Percentiles rank a stretch among this genome's conserved stretches.
Conservation (phyloP, 352 stramenopile species). For the Blastocystis sp. region DNA sequence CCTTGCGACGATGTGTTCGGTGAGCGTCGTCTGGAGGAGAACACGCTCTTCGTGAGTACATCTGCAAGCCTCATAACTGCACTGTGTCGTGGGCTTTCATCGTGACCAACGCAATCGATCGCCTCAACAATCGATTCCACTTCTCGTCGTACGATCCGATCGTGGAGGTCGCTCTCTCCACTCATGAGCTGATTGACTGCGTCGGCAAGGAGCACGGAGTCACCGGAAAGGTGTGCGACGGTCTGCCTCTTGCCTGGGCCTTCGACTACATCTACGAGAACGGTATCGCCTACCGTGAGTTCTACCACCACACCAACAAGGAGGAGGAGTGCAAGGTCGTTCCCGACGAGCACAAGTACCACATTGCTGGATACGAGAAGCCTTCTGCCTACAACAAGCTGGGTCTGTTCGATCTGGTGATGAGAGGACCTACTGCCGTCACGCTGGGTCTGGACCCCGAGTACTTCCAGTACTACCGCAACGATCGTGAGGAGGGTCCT, state of each 20-base stretch:
- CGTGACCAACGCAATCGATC: background rate
- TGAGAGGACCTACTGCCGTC: background rate
- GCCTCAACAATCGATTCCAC: background rate
- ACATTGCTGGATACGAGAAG: background rate
- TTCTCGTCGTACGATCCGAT: background rate
- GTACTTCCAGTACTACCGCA: slow-evolving; percentile 7
- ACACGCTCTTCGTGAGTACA: background rate
- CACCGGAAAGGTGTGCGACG: background rate
- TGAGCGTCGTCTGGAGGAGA: too few relatives aligned
- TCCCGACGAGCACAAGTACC: background rate
- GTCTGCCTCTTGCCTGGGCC: background rate
- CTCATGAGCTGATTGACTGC: background rate
- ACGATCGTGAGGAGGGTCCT: background rate
- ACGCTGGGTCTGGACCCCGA: background rate
- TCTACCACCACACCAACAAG: background rate
- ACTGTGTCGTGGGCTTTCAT: background rate
- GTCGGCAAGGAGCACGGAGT: background rate
- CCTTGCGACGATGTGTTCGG: background rate
- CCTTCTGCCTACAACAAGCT: background rate
- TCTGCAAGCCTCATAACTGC: background rate
- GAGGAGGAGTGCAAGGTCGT: background rate
- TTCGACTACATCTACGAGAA: background rate
- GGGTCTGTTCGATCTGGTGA: background rate
- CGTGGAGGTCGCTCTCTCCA: background rate
- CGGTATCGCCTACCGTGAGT: background rate